Evolutionary conservation across 495 filamentous ascomycete species (phyloP), one percentile per base, ranked within the genome.

Genomic region (Bryoglossum gracile): DNA sequence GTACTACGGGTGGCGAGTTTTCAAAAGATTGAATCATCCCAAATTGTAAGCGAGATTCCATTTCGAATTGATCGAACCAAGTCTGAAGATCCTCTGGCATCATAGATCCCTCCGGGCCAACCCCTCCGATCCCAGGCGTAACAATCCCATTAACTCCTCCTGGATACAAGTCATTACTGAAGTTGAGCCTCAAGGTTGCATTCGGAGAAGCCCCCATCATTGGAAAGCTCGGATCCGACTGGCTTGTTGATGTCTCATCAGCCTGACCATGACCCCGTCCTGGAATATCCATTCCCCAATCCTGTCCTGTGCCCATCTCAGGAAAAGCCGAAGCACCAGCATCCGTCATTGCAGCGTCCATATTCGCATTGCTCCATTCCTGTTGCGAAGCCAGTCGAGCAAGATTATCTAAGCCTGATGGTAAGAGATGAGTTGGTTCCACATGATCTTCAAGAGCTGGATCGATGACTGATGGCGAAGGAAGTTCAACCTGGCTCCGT

Each of bases 181-280:
- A 66, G 23, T 62, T 64, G 21, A 67, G 66, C 48, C 72, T 62
- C 6, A 21, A 22, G 13, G 34, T 21, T 3, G 25, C 18, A 30
- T 43, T 42, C 16, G 51, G 25, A 67, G 59, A 68, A 65, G 70
- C 34, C 67, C 46, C 44, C 67, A 65, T n/a, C 67, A 54, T 64
- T 65, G 62, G 40, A 66, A 67, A 54, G 55, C 67, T 8, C 58
- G 62, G 34, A 59, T 61, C 22, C 50, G 28, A 23, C 60, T 50
- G 19, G 53, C 40, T 18, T 47, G 60, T 46, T 53, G 52, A 42
- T 61, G 62, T n/a, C 54, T 33, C 24, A 46, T 33, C 17, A 21
- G 24, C 62, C 60, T 25, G 64, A 59, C 17, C 57, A 48, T 22
- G 58, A 36, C 10, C 57, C 25, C 5, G 63, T 48, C 9, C 63